Evolutionary conservation across 164 flowering plant genomes (phyloP).

Genomic region (Saururus chinensis): DNA sequence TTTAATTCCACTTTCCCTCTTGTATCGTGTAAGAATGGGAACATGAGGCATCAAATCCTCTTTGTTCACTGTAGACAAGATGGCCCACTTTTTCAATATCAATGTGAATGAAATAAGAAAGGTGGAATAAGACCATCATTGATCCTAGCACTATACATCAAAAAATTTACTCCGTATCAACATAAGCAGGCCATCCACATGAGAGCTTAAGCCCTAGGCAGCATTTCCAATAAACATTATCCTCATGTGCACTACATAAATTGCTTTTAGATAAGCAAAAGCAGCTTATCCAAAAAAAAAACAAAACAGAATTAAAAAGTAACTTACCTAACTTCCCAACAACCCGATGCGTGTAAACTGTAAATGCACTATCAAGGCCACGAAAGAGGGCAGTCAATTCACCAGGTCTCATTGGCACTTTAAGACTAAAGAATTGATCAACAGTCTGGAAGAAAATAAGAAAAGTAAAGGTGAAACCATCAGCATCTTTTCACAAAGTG

Average conservation of each 20-base stretch:
- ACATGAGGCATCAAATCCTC: conserved; percentile 91
- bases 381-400: conserved; percentile 65
- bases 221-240: too few relatives aligned
- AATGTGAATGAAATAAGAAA: too few relatives aligned
- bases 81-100: neutral
- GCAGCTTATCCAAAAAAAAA: neutral
- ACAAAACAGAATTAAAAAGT: neutral
- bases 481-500: neutral
- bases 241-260: too few relatives aligned
- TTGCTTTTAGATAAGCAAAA: neutral
- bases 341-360: conserved; percentile 64
- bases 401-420: conserved; percentile 80
- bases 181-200: too few relatives aligned
- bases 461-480: too few relatives aligned
- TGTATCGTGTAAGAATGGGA: conserved; percentile 84
- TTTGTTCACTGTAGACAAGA: conserved; percentile 49
- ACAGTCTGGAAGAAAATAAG: conserved; percentile 49
- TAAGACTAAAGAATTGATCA: conserved; percentile 82
- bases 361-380: conserved; percentile 94
- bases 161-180: too few relatives aligned
- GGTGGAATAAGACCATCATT: neutral
- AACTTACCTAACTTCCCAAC: conserved; percentile 57
- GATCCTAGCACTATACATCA: too few relatives aligned
- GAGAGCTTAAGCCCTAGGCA: too few relatives aligned
- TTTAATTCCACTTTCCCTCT: conserved; percentile 78